These are phyloP conservation scores for Desmodesmus armatus DNA, from an alignment of 139 green algal species.

Conservation along the genomic window DNA sequence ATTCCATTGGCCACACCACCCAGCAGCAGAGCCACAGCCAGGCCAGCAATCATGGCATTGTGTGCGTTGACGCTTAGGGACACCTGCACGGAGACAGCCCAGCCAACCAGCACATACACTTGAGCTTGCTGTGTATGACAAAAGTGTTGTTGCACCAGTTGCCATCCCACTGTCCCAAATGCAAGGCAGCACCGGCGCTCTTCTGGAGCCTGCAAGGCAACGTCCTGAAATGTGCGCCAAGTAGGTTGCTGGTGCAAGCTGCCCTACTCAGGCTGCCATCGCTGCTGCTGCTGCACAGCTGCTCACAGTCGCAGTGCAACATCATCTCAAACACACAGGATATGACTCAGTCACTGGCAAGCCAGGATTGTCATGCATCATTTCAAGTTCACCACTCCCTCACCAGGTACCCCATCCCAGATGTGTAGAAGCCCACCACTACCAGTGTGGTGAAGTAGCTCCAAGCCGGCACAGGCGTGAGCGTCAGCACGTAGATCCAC, in stretches of 20 bases:
- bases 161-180: neutral
- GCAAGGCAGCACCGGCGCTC: too few species aligned
- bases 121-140: too few species aligned
- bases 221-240: neutral
- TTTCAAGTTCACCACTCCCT: too few species aligned
- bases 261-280: too few species aligned
- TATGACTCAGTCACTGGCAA: too few species aligned
- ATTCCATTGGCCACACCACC: slow-evolving; percentile 35
- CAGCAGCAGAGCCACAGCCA: slow-evolving; percentile 7
- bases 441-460: neutral
- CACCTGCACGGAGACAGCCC: too few species aligned
- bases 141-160: neutral
- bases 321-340: too few species aligned
- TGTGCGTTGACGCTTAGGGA: neutral
- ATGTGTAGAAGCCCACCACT: slow-evolving; percentile 22
- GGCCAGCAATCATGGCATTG: neutral
- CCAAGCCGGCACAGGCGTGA: neutral
- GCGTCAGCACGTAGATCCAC: slow-evolving; percentile 34
- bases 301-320: too few species aligned
- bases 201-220: too few species aligned
- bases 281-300: neutral
- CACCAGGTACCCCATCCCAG: slow-evolving; percentile 13
- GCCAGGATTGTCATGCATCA: too few species aligned
- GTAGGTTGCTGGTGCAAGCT: neutral
- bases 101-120: too few species aligned